Base-by-base conservation (phyloP, 345 rosid species). In the Moricandia arvensis region DNA sequence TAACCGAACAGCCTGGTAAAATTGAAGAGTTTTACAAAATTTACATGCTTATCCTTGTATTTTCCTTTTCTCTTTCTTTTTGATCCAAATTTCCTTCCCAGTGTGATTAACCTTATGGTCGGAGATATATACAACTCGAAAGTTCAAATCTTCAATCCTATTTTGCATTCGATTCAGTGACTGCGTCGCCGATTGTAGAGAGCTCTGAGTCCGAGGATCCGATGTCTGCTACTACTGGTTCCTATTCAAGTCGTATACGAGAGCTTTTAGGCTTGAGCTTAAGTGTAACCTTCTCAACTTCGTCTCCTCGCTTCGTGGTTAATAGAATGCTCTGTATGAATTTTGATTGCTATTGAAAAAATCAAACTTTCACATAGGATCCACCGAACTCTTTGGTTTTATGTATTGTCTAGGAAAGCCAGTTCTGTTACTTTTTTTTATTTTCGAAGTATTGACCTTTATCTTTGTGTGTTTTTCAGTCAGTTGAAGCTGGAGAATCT, bases 401-500 rank as follows among this genome's bases (percentile, higher is more conserved):
- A 0, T 17, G 57, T 30, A 27, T 37, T 53, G 13, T 7, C n/a
- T 66, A 8, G 29, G 43, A 18, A 17, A 66, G 12, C 59, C 18
- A 9, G 1, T 58, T 66, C 30, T 43, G 49, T 37, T 41, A 62
- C 60, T 49, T 60, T 13, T 60, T 13, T 29, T 15, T 27, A 0
- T 69, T 55, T 63, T 53, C 6, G 2, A 55, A 57, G 30, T 62
- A 24, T 3, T 34, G 0, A 62, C 7, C 13, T 3, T 61, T 79
- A 65, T 54, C 45, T 54, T 63, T 62, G 7, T 73, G 11, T 37
- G 7, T 15, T 45, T 58, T 59, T 43, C 69, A 82, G 92, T 72
- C 86, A 37, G 77, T 83, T 63, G 83, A 82, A 73, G 65, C 16
- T 17, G 93, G 86, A 80, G 85, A 80, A 47, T 59, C 75, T 68